Percentiles rank a stretch among this genome's conserved stretches.
Conservation (phyloP, 1,284 basidiomycete species). For the Thelephora terrestris region DNA sequence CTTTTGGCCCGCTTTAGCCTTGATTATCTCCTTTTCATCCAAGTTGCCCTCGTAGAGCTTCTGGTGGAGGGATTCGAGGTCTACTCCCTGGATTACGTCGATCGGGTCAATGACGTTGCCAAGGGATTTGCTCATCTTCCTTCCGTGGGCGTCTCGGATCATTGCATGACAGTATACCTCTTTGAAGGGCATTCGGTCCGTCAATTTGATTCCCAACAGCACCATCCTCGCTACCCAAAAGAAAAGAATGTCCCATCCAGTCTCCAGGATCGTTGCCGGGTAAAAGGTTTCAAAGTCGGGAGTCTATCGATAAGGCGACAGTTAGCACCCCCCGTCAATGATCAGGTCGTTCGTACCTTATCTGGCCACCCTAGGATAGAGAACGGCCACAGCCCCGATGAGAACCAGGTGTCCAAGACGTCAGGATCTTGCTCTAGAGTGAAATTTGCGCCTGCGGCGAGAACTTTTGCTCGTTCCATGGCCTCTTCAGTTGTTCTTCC, state of each 20-base stretch:
- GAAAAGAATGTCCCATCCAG: slow-evolving; percentile 98
- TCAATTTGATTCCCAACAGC: slow-evolving; percentile 85
- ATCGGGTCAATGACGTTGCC: slow-evolving; percentile 98
- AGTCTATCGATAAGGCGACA: slow-evolving; percentile 14
- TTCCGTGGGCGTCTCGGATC: slow-evolving; percentile 96
- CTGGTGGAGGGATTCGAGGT: slow-evolving; percentile 77
- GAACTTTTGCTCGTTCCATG: slow-evolving; percentile 59
- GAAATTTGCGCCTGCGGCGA: slow-evolving; percentile 68
- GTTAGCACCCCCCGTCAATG: not conserved
- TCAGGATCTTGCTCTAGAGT: slow-evolving; percentile 92
- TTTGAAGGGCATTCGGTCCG: slow-evolving; percentile 87
- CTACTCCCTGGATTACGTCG: slow-evolving; percentile 87
- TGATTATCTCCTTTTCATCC: slow-evolving; percentile 87
- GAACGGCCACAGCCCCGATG: slow-evolving; percentile 96
- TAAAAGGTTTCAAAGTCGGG: slow-evolving; percentile 75
- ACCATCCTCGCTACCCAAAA: slow-evolving; percentile 99
- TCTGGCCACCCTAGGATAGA: slow-evolving; percentile 98
- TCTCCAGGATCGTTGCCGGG: slow-evolving; percentile 86
- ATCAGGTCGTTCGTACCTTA: slow-evolving; percentile 36
- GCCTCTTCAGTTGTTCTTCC: slow-evolving; percentile 80
- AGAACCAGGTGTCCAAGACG: slow-evolving; percentile 99
- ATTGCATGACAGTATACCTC: slow-evolving; percentile 99
- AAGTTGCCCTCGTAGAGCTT: slow-evolving; percentile 90
- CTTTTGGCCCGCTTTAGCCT: slow-evolving; percentile 94
- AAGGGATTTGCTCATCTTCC: slow-evolving; percentile 98